Evolutionary conservation across 1,284 basidiomycete species (phyloP), one percentile per base, ranked within the genome.

Genomic region (Rhizopogon hawkerae): DNA sequence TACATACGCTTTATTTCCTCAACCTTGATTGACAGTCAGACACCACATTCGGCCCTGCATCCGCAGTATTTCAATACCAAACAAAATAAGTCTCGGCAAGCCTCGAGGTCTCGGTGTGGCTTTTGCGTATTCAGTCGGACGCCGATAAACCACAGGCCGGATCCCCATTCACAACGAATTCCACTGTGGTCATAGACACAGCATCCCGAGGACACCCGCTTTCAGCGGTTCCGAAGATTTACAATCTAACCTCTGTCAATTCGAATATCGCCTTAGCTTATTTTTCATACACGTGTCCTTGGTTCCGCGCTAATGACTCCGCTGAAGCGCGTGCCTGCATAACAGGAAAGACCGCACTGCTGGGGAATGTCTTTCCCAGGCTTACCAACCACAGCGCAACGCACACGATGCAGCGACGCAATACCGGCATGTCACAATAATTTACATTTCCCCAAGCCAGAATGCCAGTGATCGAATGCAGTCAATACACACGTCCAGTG

Each of bases 391-490:
- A 31, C 44, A 38, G 36, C 26, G 51, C 44, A 38, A 47, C 48
- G 46, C 55, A 48, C 46, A 57, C 50, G 55, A 51, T 44, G 58
- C 56, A 58, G 58, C 50, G 48, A 53, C 57, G 53, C 52, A 50
- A 55, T 48, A 54, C 50, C 48, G 57, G 49, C 54, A 57, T 66
- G 51, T 62, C 57, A 60, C 54, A 57, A 54, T 51, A 57, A 54
- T 51, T 54, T 60, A 54, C 73, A 73, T 43, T 56, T 50, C 37
- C 59, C 51, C 49, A 64, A 54, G 31, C 61, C 58, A 52, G 72
- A 68, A 64, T 85, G 78, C 67, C 79, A 75, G 64, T 82, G 74
- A 51, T 77, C 64, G 57, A 85, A 73, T 36, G 72, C 74, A 18
- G 70, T 75, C 56, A 81, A 59, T 48, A 85, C 69, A 57, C 78